Evolutionary conservation across 768 basidiomycete genomes (phyloP).

Genomic region (Daedalea quercina): DNA sequence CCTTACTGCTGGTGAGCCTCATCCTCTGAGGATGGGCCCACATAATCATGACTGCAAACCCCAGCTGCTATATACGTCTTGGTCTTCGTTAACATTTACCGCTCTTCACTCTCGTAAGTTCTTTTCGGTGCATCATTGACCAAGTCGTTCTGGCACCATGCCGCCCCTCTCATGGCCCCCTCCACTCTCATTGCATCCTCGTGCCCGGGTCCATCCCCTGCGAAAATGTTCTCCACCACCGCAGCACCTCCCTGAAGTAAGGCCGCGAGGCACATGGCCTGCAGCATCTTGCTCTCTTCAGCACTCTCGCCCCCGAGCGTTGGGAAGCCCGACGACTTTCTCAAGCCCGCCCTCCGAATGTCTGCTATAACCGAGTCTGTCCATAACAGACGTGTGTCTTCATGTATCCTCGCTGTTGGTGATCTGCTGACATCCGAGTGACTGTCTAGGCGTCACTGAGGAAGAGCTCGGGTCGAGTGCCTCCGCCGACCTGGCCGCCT

Average conservation of each 20-base stretch:
- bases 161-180: neutral
- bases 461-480: conserved; percentile 19
- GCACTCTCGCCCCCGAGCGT: neutral
- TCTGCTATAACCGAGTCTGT: neutral
- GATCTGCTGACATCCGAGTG: neutral
- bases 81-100: no score
- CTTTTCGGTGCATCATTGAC: neutral
- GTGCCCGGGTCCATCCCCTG: conserved; percentile 1
- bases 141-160: neutral
- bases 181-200: conserved; percentile 12
- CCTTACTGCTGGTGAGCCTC: no score
- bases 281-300: neutral
- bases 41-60: no score
- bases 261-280: neutral
- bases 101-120: no score
- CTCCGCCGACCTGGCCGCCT: conserved; percentile 27
- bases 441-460: conserved; percentile 17
- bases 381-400: neutral
- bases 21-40: no score
- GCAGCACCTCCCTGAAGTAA: neutral
- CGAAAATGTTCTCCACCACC: neutral
- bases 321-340: neutral
- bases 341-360: neutral
- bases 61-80: no score
- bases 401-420: neutral